Percentiles rank a stretch among this genome's conserved stretches.
Conservation (phyloP, 2,329 filamentous ascomycete species). For the Talaromyces sp. region DNA sequence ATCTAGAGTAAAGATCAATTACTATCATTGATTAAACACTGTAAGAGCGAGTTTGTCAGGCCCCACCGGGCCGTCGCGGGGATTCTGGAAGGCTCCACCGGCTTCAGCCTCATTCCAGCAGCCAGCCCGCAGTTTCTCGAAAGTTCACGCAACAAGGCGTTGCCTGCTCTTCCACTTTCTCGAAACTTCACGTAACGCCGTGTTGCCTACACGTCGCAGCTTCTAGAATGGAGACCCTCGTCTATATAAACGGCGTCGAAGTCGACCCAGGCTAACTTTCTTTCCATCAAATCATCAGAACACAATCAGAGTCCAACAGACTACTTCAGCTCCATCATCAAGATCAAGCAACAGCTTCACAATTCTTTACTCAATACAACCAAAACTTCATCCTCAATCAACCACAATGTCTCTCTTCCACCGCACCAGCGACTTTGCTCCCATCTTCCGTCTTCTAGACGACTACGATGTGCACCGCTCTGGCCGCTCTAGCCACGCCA, state of each 20-base stretch:
- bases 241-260: slow-evolving; percentile 3
- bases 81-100: slow-evolving; percentile 10
- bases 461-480: slow-evolving; percentile 24
- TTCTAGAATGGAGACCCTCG: slow-evolving; percentile 7
- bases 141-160: neutral
- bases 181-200: neutral
- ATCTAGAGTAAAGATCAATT: no score
- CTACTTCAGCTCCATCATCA: neutral
- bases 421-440: slow-evolving; percentile 23
- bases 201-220: neutral
- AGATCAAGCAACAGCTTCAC: neutral
- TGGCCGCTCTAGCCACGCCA: slow-evolving; percentile 11
- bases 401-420: slow-evolving; percentile 10
- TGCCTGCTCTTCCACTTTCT: neutral
- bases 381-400: neutral
- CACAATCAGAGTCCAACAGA: neutral
- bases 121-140: neutral
- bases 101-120: neutral
- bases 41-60: neutral
- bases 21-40: no score
- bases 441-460: slow-evolving; percentile 34
- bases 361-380: neutral
- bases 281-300: slow-evolving; percentile 2
- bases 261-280: neutral
- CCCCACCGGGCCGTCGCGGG: neutral